Percentiles rank a stretch among this genome's conserved stretches.
Evolutionary conservation across 345 rosid species (phyloP).

Genomic region (Odontarrhena argentea): DNA sequence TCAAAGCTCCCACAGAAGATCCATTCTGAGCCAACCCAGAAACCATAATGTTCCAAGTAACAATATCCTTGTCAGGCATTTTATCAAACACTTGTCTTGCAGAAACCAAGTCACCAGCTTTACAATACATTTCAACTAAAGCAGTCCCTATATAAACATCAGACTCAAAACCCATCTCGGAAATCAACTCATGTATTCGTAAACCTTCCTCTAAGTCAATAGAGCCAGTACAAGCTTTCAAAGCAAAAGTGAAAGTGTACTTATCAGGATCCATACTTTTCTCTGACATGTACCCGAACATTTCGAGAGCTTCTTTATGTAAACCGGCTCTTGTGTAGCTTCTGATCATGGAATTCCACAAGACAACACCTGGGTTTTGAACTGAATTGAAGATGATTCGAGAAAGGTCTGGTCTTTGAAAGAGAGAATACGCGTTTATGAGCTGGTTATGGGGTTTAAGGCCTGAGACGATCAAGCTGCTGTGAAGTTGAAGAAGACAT

Average conservation of each 20-base stretch:
- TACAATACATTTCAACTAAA: constrained; percentile 56
- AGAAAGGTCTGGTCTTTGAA: constrained; percentile 51
- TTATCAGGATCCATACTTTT: constrained; percentile 54
- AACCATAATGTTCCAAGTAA: constrained; percentile 59
- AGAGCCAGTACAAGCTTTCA: constrained; percentile 60
- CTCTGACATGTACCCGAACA: constrained; percentile 48
- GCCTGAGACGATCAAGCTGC: constrained; percentile 50
- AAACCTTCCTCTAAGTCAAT: constrained; percentile 52
- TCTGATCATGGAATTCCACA: constrained; percentile 57
- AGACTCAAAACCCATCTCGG: constrained; percentile 48
- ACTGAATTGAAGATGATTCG: constrained; percentile 49
- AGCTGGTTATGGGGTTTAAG: constrained; percentile 47
- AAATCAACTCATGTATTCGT: constrained; percentile 45
- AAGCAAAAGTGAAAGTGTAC: constrained; percentile 61
- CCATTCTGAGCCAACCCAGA: constrained; percentile 47
- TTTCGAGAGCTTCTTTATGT: constrained; percentile 46
- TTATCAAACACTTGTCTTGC: constrained; percentile 56
- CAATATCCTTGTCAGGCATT: constrained; percentile 54
- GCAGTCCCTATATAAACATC: constrained; percentile 60
- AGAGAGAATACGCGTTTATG: constrained; percentile 48
- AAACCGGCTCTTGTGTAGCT: constrained; percentile 48
- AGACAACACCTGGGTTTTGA: constrained; percentile 48
- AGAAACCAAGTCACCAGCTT: constrained; percentile 46
- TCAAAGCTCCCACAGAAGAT: constrained; percentile 43
- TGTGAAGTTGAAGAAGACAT: constrained; percentile 52